phyloP scores from a whole-genome alignment of 768 basidiomycete genomes.

The Russula sp. region DNA sequence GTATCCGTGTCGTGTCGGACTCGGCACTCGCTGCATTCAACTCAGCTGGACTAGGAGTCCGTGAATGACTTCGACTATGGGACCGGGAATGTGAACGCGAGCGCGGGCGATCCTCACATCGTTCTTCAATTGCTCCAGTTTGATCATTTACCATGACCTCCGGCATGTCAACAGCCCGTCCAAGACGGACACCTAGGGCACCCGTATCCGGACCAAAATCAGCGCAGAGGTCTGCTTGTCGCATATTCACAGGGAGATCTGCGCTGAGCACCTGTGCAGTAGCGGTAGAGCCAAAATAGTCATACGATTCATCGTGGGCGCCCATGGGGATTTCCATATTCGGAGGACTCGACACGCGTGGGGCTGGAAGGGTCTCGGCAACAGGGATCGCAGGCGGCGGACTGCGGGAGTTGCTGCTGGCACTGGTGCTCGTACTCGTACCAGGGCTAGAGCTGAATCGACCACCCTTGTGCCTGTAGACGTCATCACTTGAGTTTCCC shows the following conservation, averaged over 20 bases:
- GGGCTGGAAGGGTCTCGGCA: conserved; percentile 14
- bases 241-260: background rate
- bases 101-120: conserved; percentile 9
- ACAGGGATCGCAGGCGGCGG: conserved; percentile 16
- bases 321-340: conserved; percentile 6
- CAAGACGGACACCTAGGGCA: conserved; percentile 14
- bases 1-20: background rate
- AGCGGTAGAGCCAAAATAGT: conserved; percentile 7
- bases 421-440: conserved; percentile 18
- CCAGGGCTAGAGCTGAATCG: conserved; percentile 32
- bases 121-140: conserved; percentile 15
- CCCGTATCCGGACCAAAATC: conserved; percentile 15
- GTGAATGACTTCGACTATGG: conserved; percentile 18
- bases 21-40: conserved; percentile 8
- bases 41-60: conserved; percentile 22
- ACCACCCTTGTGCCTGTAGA: conserved; percentile 31
- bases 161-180: conserved; percentile 17
- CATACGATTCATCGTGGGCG: conserved; percentile 12
- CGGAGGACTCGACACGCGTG: conserved; percentile 9
- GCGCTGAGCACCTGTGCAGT: conserved; percentile 6
- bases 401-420: conserved; percentile 16
- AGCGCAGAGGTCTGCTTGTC: conserved; percentile 8
- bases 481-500: conserved; percentile 26
- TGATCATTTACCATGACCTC: conserved; percentile 22
- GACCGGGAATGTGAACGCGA: conserved; percentile 17